phyloP scores from a whole-genome alignment of 192 early-diverging fungal species.

The Geranomyces michiganensis region DNA sequence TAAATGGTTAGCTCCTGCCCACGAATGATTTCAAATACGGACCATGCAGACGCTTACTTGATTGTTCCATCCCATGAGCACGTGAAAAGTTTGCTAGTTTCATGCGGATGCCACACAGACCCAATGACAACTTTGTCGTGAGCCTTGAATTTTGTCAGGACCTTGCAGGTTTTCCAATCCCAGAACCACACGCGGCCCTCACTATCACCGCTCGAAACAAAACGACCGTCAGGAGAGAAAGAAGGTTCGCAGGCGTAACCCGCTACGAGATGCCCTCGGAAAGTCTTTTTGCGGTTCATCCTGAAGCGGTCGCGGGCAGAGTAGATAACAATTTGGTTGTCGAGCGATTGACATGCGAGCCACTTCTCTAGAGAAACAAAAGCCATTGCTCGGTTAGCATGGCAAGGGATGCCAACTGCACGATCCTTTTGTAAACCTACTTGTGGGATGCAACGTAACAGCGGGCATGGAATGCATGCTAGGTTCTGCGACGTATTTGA shows the following conservation, averaged over 20 bases:
- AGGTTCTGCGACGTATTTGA: constrained; percentile 96
- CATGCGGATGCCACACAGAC: constrained; percentile 96
- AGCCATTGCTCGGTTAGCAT: no score
- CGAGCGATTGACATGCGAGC: constrained; percentile 91
- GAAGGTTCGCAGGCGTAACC: constrained; percentile 95
- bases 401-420: background rate
- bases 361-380: constrained; percentile 80
- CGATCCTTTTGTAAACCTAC: constrained; percentile 52
- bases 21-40: background rate
- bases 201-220: constrained; percentile 86
- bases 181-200: constrained; percentile 94
- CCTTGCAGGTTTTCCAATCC: constrained; percentile 94
- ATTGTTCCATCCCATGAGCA: constrained; percentile 95
- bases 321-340: constrained; percentile 95
- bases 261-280: constrained; percentile 90
- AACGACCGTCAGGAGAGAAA: constrained; percentile 89
- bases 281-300: constrained; percentile 87
- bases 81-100: constrained; percentile 87
- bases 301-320: constrained; percentile 83
- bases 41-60: constrained; percentile 54
- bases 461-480: constrained; percentile 97
- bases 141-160: constrained; percentile 85
- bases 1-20: no score
- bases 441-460: constrained; percentile 82
- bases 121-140: constrained; percentile 90